Evolutionary conservation across 345 rosid species (phyloP).

Genomic region (Hypericum androsaemum): DNA sequence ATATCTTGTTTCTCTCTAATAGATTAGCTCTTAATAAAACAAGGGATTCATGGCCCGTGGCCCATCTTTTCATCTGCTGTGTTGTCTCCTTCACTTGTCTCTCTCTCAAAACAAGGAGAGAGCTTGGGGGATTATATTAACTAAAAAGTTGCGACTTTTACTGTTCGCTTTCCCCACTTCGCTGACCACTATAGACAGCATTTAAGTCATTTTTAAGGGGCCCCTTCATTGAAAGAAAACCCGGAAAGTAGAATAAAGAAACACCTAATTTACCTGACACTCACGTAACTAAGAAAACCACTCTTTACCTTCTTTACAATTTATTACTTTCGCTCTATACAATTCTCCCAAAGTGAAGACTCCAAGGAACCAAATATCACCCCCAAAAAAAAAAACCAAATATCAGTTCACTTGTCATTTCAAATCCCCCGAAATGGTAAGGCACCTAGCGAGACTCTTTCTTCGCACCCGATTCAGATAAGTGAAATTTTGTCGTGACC

Average conservation of each 20-base stretch:
- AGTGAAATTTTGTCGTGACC: no score
- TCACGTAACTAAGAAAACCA: conserved; percentile 1
- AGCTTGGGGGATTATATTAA: conserved; percentile 1
- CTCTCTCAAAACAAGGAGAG: neutral
- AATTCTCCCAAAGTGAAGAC: no score
- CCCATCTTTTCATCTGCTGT: conserved; percentile 5
- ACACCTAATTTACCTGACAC: conserved; percentile 21
- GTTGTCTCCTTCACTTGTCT: neutral
- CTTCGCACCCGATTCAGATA: no score
- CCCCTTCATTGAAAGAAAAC: conserved; percentile 4
- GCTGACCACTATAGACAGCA: conserved; percentile 46
- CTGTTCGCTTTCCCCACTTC: conserved; percentile 64
- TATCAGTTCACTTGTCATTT: no score
- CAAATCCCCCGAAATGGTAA: no score
- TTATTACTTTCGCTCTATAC: no score
- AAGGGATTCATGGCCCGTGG: neutral
- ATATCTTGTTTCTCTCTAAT: no score
- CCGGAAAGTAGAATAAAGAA: conserved; percentile 3
- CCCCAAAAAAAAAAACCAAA: no score
- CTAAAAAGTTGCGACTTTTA: conserved; percentile 23
- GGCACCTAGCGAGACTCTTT: no score
- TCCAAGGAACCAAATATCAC: no score
- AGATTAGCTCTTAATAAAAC: neutral
- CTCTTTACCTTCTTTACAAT: no score
- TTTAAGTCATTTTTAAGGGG: conserved; percentile 14